These are phyloP conservation scores for Phallus indusiatus DNA, from an alignment of 768 basidiomycete species.

Conservation along the genomic window DNA sequence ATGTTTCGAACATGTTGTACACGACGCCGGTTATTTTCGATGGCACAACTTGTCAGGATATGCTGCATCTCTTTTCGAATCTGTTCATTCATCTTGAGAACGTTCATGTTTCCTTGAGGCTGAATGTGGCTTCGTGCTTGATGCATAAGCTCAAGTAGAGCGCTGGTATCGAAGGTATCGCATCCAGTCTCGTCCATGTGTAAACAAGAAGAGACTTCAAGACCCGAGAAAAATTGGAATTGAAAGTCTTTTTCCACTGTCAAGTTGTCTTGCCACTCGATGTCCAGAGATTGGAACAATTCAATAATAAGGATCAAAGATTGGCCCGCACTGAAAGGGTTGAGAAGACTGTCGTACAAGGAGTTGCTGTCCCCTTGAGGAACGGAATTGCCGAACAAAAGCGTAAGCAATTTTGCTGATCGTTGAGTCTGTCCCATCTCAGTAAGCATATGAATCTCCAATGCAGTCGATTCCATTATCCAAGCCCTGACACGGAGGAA, in stretches of 20 bases:
- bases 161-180: constrained; percentile 69
- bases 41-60: constrained; percentile 72
- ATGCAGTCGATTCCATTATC: constrained; percentile 75
- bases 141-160: constrained; percentile 61
- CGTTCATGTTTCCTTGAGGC: constrained; percentile 55
- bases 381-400: constrained; percentile 50
- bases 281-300: constrained; percentile 75
- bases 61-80: constrained; percentile 62
- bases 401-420: constrained; percentile 65
- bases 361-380: constrained; percentile 32
- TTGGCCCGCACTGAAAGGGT: constrained; percentile 69
- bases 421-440: constrained; percentile 67
- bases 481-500: constrained; percentile 79
- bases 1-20: constrained; percentile 59
- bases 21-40: constrained; percentile 83
- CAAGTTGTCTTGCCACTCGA: constrained; percentile 80
- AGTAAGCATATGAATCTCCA: constrained; percentile 83
- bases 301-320: constrained; percentile 82
- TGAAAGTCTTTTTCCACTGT: constrained; percentile 49
- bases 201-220: constrained; percentile 64
- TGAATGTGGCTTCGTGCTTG: constrained; percentile 53
- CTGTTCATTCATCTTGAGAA: constrained; percentile 52
- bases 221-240: constrained; percentile 40
- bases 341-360: constrained; percentile 41
- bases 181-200: constrained; percentile 64